Evolutionary conservation across 192 early-diverging fungal species (phyloP), one percentile per base, ranked within the genome.

Genomic region (Mycoemilia scoparia): DNA sequence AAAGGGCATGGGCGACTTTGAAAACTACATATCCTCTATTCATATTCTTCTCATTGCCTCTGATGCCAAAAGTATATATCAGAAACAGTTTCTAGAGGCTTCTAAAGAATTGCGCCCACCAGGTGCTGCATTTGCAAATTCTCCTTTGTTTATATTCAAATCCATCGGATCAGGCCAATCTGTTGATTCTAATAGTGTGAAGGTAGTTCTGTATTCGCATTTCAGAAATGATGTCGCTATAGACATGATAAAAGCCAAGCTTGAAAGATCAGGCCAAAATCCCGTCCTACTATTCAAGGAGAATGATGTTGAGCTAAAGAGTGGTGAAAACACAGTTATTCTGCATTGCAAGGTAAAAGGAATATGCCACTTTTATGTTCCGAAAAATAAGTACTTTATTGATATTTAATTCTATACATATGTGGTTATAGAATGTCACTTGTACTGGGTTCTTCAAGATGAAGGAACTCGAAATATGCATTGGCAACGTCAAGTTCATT

Each of bases 381-480:
- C 51, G 51, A 3, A 14, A 12, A 2, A 45, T 25, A 12, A 4
- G 16, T 0, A 38, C 55, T 14, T 18, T 18, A 9, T 37, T 60
- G 36, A 43, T 37, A 0, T 43, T 40, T 14, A 41, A 45, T 20
- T 16, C 35, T 2, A n/a, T n/a, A n/a, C n/a, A n/a, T n/a, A n/a
- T n/a, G n/a, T n/a, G n/a, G n/a, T n/a, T n/a, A n/a, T n/a, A n/a
- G n/a, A n/a, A n/a, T n/a, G 36, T 43, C n/a, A 55, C 58, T 33
- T 55, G 53, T 21, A 24, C 53, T 2, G 59, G 53, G 5, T 42
- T 30, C 4, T 48, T 56, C 14, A 32, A 31, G 3, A 39, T 62
- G 23, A 25, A 36, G 1, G 23, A 45, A 1, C 49, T 52, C 10
- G 10, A 17, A 12, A 23, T 62, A 17, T 10, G 7, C 7, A 30